Base-by-base conservation (phyloP, 257 asterid genomes). In the Solanum neorickii region DNA sequence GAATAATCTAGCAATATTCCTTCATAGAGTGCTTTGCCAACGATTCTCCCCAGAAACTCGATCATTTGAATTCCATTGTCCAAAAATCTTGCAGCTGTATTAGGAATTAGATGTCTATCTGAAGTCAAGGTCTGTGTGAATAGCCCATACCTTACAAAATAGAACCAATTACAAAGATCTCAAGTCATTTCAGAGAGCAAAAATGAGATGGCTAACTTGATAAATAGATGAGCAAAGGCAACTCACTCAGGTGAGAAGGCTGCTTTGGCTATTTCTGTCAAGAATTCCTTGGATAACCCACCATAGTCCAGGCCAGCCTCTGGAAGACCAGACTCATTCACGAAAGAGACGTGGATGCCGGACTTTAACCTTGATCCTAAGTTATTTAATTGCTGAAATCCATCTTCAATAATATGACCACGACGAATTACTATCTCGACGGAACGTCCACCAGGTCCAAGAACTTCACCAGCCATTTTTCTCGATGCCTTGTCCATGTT, bases 261-360 rank as follows among this genome's bases (percentile, higher is more conserved):
- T 73, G 91, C 91, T 91, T 97, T 97, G 14, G 98, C 93, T 29
- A 97, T 89, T 89, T 97, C 98, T 69, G 97, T 97, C 91, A 96
- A 92, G 92, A 97, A 95, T 91, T 97, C 98, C 93, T 95, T 97
- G 88, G 99, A 95, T 90, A 97, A 90, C 42, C 99, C 98, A 90
- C 99, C 99, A 90, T 94, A 97, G 92, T 97, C 99, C 82, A 97
- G 95, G 87, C 99, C 99, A 87, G 98, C 98, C 91, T 97, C 99
- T 62, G 97, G 96, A 88, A 97, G 98, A 76, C 98, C 99, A 87
- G 99, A 95, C 89, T 95, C 98, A 89, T 98, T 93, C 87, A 95
- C 95, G 87, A 97, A 97, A 33, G 98, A 95, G 83, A 97, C 98
- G 85, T 94, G 98, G 87, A 97, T 94, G 66, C 93, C 88, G 52